Evolutionary conservation across 2,329 filamentous ascomycete species (phyloP).

Genomic region (Septoria petroselini): DNA sequence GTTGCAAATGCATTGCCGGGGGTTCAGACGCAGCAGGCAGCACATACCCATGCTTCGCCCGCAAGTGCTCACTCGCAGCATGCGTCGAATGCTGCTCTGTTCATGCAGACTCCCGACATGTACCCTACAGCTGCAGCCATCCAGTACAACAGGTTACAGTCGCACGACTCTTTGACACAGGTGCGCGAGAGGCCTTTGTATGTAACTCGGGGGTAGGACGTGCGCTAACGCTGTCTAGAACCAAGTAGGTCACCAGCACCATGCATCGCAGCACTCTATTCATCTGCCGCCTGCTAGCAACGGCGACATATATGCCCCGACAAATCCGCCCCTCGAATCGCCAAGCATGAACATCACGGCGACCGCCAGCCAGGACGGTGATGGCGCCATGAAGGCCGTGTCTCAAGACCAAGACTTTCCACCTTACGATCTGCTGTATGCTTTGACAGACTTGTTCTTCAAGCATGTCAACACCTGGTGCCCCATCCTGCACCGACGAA

Average conservation of each 20-base stretch:
- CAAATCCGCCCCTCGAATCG: constrained; percentile 53
- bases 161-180: constrained; percentile 14
- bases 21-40: constrained; percentile 13
- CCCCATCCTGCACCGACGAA: constrained; percentile 81
- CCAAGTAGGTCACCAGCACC: constrained; percentile 21
- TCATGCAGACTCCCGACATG: constrained; percentile 45
- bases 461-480: constrained; percentile 68
- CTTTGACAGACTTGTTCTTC: constrained; percentile 60
- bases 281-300: constrained; percentile 19
- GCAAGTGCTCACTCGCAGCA: constrained; percentile 39
- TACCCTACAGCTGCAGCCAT: constrained; percentile 35
- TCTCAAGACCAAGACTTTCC: constrained; percentile 52
- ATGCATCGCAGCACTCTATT: constrained; percentile 23
- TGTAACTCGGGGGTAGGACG: neutral
- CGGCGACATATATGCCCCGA: constrained; percentile 33
- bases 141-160: constrained; percentile 26
- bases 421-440: constrained; percentile 59
- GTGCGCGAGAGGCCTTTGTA: neutral
- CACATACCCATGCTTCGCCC: constrained; percentile 9
- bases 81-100: constrained; percentile 47
- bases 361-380: constrained; percentile 22
- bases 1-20: constrained; percentile 35
- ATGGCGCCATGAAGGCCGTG: constrained; percentile 27
- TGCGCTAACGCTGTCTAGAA: constrained; percentile 18
- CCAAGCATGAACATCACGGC: constrained; percentile 55